Base-by-base conservation (phyloP, 345 rosid species). In the Cochlearia excelsa region DNA sequence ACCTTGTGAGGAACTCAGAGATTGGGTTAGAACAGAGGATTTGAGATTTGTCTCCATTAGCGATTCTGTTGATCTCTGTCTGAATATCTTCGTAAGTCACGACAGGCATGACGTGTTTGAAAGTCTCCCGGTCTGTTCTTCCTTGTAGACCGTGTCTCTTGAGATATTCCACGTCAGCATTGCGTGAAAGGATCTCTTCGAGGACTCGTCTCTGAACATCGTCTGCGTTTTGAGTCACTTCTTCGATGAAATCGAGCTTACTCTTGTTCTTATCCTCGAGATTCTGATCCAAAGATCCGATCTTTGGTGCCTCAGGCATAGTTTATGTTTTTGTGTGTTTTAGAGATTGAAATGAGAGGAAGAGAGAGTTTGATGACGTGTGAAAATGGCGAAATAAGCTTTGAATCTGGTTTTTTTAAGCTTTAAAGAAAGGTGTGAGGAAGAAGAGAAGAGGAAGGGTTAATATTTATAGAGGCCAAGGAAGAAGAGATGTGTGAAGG, bases 1-100 rank as follows among this genome's bases (percentile, higher is more conserved):
- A 88, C 99, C 99, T 93, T n/a, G 99, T 93, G 65, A 93, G 78
- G 75, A 93, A 93, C 79, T 89, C 99, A 1, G 99, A 93, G 75
- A 93, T 85, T 82, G 95, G 95, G 41, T 63, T 64, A 7, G 90
- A 86, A 71, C 88, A 93, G 75, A 93, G 92, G 67, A 93, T 84
- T 28, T 77, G 85, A 1, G 97, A 87, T 45, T 79, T 72, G 42
- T 89, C 99, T 30, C 99, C 99, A 73, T 82, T 82, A 81, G 95
- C 94, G 62, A 93, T 89, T 59, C 99, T 93, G 69, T 71, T 57
- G 80, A 93, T 82, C 40, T 89, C 82, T 66, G 82, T 75, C 40
- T 84, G 86, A 74, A 93, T 81, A 78, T 87, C 89, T 30, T 89
- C 97, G 56, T 89, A 93, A 28, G 85, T 79, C 68, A 87, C 78